These are phyloP conservation scores for Phlebopus sp. DNA, from an alignment of 1,284 basidiomycete genomes.

Conservation along the genomic window DNA sequence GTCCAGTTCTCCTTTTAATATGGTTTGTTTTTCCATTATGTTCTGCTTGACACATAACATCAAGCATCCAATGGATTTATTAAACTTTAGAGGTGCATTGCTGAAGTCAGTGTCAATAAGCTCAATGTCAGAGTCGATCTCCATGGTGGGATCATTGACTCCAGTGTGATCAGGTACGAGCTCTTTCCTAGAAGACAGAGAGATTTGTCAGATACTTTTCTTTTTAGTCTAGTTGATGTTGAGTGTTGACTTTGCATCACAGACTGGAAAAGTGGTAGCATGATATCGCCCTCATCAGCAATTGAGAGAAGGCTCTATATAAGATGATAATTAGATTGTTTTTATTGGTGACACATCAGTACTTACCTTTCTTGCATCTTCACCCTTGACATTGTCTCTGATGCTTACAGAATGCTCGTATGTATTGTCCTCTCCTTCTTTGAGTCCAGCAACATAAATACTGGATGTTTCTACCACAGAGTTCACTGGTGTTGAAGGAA, in stretches of 20 bases:
- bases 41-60: no score
- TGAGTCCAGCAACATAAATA: neutral
- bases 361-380: neutral
- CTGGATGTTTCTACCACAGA: neutral
- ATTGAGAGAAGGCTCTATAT: neutral
- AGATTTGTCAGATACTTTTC: neutral
- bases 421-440: neutral
- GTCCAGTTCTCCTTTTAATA: no score
- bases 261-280: neutral
- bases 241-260: neutral
- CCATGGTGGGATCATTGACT: neutral
- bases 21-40: no score
- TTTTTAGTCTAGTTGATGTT: neutral
- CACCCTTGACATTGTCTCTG: neutral
- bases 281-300: neutral
- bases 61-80: neutral
- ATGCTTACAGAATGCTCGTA: neutral
- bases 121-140: neutral
- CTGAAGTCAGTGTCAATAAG: neutral
- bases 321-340: no score
- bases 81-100: neutral
- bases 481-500: neutral
- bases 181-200: neutral
- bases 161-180: neutral
- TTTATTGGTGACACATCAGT: neutral